These are phyloP conservation scores for Danielia oregonensis DNA, from an alignment of 805 yeast genomes.

Conservation along the genomic window DNA sequence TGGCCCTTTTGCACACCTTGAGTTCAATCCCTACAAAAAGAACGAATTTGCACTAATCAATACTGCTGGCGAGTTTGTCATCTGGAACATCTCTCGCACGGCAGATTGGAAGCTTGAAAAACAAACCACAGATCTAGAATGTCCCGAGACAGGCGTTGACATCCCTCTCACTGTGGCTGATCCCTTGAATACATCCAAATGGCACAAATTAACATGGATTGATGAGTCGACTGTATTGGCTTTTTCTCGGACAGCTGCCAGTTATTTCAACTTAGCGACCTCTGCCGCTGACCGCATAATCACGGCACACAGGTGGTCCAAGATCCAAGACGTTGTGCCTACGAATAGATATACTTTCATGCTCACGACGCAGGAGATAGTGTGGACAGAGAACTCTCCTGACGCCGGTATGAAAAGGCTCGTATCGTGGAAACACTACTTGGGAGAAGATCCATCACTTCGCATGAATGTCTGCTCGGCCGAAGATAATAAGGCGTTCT, in stretches of 20 bases:
- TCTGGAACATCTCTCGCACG: neutral
- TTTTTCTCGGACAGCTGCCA: no score
- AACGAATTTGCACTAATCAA: neutral
- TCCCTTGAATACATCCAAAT: no score
- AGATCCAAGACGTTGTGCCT: slow-evolving; percentile 8
- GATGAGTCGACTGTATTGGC: no score
- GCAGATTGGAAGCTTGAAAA: no score
- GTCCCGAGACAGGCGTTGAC: no score
- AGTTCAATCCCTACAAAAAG: neutral
- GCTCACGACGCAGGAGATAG: slow-evolving; percentile 64
- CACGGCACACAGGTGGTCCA: slow-evolving; percentile 14
- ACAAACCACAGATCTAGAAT: no score
- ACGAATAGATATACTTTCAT: slow-evolving; percentile 39
- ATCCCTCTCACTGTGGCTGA: no score
- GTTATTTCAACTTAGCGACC: no score
- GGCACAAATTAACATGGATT: no score
- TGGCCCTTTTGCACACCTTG: neutral
- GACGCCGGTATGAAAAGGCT: slow-evolving; percentile 37
- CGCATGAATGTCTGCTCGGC: no score
- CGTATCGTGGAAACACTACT: slow-evolving; percentile 71
- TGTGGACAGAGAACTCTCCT: slow-evolving; percentile 41
- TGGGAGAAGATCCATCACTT: no score
- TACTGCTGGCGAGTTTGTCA: neutral
- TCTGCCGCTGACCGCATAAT: no score
- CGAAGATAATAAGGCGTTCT: slow-evolving; percentile 6